Percentiles rank a stretch among this genome's conserved stretches.
phyloP scores from a whole-genome alignment of 1,284 basidiomycete genomes.

The Amylostereum chailletii region DNA sequence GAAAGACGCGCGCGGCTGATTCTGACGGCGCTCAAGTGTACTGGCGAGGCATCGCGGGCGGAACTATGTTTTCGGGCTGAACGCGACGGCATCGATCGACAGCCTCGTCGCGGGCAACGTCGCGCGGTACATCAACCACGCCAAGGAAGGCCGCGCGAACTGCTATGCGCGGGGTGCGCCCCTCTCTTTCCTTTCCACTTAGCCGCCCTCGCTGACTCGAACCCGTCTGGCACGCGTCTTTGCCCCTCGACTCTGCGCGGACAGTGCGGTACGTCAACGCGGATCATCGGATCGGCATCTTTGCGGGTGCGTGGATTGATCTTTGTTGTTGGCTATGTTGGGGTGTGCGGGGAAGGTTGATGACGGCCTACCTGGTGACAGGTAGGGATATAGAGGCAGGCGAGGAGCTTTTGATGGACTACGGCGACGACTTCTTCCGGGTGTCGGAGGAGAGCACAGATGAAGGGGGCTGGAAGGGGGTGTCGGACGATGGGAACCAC shows the following conservation, averaged over 20 bases:
- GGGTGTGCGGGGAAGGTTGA: no score
- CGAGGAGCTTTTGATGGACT: constrained; percentile 37
- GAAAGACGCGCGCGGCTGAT: background rate
- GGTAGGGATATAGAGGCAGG: constrained; percentile 24
- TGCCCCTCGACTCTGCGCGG: no score
- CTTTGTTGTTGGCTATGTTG: no score
- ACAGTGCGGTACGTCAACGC: constrained; percentile 30
- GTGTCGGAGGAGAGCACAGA: no score
- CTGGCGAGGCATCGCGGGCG: constrained; percentile 25
- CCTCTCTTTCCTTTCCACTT: background rate
- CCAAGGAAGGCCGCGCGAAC: constrained; percentile 23
- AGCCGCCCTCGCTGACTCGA: background rate
- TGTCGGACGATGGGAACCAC: no score
- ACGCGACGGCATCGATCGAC: constrained; percentile 28
- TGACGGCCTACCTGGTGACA: constrained; percentile 9
- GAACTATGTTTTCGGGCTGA: constrained; percentile 40
- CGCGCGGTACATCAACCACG: constrained; percentile 49
- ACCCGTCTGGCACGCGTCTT: background rate
- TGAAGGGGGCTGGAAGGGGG: no score
- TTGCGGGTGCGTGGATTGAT: constrained; percentile 27
- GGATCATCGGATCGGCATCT: constrained; percentile 41
- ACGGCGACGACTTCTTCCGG: constrained; percentile 27
- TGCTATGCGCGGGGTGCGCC: constrained; percentile 31
- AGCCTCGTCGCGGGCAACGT: constrained; percentile 42
- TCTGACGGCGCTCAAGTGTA: no score